A percentile compares a stretch with the other conserved stretches of the same genome.
phyloP scores from a whole-genome alignment of 2,329 filamentous ascomycete genomes.

The Fusarium sp. region DNA sequence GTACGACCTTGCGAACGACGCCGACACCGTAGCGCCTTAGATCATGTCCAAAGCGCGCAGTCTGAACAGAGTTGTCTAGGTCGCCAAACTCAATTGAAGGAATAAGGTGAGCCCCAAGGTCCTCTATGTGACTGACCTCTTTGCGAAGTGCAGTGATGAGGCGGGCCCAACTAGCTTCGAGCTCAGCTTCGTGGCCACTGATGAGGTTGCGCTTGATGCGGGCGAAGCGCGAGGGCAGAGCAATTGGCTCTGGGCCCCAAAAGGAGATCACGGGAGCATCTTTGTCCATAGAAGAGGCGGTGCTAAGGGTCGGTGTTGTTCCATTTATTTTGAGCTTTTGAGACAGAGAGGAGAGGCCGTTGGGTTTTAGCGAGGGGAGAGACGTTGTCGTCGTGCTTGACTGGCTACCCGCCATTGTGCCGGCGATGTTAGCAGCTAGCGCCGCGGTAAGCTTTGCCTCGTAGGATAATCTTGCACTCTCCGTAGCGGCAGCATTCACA shows the following conservation, averaged over 20 bases:
- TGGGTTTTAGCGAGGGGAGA: slow-evolving; percentile 27
- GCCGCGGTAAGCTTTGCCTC: slow-evolving; percentile 31
- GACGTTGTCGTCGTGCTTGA: slow-evolving; percentile 28
- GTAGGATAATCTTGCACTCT: slow-evolving; percentile 34
- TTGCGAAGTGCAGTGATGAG: slow-evolving; percentile 60
- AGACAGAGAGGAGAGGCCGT: slow-evolving; percentile 9
- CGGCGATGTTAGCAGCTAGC: slow-evolving; percentile 18
- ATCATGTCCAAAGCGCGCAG: slow-evolving; percentile 64
- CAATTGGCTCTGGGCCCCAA: slow-evolving; percentile 65
- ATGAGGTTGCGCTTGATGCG: slow-evolving; percentile 65
- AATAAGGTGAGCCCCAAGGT: slow-evolving; percentile 61
- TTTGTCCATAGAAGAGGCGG: slow-evolving; percentile 47
- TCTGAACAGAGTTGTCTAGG: slow-evolving; percentile 57
- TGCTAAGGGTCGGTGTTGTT: slow-evolving; percentile 12
- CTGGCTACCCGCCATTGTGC: slow-evolving; percentile 23
- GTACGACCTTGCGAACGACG: slow-evolving; percentile 71
- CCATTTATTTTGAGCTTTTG: slow-evolving; percentile 13
- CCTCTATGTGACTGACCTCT: slow-evolving; percentile 63
- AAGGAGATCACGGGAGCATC: slow-evolving; percentile 64
- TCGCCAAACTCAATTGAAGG: slow-evolving; percentile 65
- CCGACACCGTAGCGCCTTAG: slow-evolving; percentile 71
- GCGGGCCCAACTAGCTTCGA: slow-evolving; percentile 65
- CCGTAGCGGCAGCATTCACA: slow-evolving; percentile 32
- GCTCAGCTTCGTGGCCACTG: slow-evolving; percentile 62
- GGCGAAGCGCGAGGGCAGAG: slow-evolving; percentile 67